phyloP scores from a whole-genome alignment of 179 eudicot genomes.

The Gypsophila paniculata region DNA sequence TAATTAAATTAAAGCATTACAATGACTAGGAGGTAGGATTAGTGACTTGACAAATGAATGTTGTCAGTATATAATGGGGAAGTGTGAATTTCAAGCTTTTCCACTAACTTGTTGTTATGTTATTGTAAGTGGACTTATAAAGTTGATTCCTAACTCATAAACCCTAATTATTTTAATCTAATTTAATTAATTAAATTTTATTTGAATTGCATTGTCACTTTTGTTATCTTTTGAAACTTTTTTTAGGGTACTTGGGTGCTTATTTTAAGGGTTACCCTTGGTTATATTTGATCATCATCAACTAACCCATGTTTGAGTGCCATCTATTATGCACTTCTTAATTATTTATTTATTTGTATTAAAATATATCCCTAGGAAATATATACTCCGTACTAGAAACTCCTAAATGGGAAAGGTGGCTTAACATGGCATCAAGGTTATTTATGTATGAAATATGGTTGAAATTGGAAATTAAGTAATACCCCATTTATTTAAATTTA shows the following conservation, averaged over 20 bases:
- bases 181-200: neutral
- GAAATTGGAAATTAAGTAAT: slow-evolving; percentile 23
- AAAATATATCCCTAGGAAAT: neutral
- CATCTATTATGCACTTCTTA: slow-evolving; percentile 24
- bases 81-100: slow-evolving; percentile 27
- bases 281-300: slow-evolving; percentile 5
- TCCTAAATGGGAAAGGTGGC: slow-evolving; percentile 27
- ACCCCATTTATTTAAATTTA: neutral
- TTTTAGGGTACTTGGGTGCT: neutral
- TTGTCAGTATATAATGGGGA: slow-evolving; percentile 24
- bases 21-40: slow-evolving; percentile 20
- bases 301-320: slow-evolving; percentile 9
- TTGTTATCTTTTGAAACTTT: neutral
- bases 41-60: slow-evolving; percentile 27
- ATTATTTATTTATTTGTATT: slow-evolving; percentile 7
- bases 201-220: neutral
- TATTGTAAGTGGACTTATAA: slow-evolving; percentile 33
- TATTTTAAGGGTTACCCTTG: neutral
- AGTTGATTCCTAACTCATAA: slow-evolving; percentile 32
- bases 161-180: slow-evolving; percentile 11
- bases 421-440: slow-evolving; percentile 18
- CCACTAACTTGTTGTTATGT: slow-evolving; percentile 14
- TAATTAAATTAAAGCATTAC: slow-evolving; percentile 19
- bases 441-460: slow-evolving; percentile 15
- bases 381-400: neutral